Percentiles rank a stretch among this genome's conserved stretches.
Conservation (phyloP, 371 early-diverging fungal species). For the Mortierella sp. region DNA sequence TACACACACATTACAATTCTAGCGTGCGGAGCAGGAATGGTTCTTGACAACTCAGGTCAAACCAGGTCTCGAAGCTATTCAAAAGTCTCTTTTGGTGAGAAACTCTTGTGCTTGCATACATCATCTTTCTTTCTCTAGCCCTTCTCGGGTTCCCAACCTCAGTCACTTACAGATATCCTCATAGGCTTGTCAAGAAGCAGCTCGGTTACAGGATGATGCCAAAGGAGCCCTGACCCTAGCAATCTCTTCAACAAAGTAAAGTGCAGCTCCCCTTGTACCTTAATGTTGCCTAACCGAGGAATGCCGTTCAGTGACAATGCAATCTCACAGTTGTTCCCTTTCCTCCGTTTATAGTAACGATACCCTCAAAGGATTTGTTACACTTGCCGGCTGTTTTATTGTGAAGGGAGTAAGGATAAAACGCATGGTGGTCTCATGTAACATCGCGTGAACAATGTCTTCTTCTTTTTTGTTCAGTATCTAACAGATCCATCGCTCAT, state of each 20-base stretch:
- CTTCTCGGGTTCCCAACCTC: background rate
- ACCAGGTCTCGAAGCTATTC: slow-evolving; percentile 37
- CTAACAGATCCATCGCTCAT: background rate
- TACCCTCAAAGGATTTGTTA: slow-evolving; percentile 50
- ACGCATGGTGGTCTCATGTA: background rate
- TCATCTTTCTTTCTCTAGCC: background rate
- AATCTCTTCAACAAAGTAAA: slow-evolving; percentile 44
- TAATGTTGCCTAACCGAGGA: background rate
- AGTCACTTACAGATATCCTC: background rate
- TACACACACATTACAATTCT: background rate
- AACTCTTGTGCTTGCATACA: background rate
- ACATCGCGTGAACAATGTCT: background rate
- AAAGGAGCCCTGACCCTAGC: slow-evolving; percentile 49
- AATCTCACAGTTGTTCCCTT: background rate
- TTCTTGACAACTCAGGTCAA: slow-evolving; percentile 48
- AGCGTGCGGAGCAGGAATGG: slow-evolving; percentile 55
- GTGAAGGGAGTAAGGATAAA: slow-evolving; percentile 43
- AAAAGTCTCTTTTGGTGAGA: slow-evolving; percentile 39
- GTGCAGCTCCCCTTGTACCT: background rate
- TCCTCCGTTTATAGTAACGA: slow-evolving; percentile 29
- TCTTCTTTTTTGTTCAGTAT: background rate
- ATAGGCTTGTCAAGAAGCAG: slow-evolving; percentile 54
- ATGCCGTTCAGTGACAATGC: background rate
- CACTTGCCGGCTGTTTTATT: slow-evolving; percentile 45
- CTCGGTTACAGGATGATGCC: slow-evolving; percentile 46